phyloP scores from a whole-genome alignment of 2,329 filamentous ascomycete genomes.

The Fonsecaea pedrosoi region DNA sequence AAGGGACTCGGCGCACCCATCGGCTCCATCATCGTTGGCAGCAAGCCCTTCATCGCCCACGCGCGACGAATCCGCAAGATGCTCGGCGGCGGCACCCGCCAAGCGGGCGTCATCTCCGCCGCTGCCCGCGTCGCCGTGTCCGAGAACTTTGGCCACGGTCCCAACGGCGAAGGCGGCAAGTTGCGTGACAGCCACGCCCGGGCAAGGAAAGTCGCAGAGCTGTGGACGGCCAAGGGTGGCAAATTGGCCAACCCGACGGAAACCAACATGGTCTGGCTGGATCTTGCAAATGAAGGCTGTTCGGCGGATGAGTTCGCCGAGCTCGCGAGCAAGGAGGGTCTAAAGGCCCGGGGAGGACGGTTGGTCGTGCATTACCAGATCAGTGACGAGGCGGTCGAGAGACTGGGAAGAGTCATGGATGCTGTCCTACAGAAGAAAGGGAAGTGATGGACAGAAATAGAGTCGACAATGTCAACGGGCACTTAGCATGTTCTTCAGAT shows the following conservation, averaged over 20 bases:
- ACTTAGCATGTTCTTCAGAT: slow-evolving; percentile 8
- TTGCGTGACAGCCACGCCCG: slow-evolving; percentile 66
- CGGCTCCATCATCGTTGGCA: slow-evolving; percentile 74
- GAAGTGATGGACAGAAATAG: not conserved
- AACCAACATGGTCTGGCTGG: slow-evolving; percentile 93
- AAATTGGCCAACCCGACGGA: slow-evolving; percentile 72
- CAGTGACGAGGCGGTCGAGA: slow-evolving; percentile 48
- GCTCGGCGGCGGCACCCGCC: slow-evolving; percentile 78
- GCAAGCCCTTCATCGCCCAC: slow-evolving; percentile 65
- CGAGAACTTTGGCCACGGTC: slow-evolving; percentile 72
- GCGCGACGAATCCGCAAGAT: slow-evolving; percentile 80
- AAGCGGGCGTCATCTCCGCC: slow-evolving; percentile 76
- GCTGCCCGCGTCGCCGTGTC: slow-evolving; percentile 78
- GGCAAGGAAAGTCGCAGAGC: slow-evolving; percentile 66
- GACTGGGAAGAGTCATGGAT: slow-evolving; percentile 43
- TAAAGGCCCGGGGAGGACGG: slow-evolving; percentile 64
- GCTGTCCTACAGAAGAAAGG: slow-evolving; percentile 28
- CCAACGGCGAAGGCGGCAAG: slow-evolving; percentile 66
- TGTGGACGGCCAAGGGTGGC: slow-evolving; percentile 75
- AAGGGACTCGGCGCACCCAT: slow-evolving; percentile 84
- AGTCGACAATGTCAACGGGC: slow-evolving; percentile 7
- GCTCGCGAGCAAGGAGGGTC: slow-evolving; percentile 62
- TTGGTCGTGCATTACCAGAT: slow-evolving; percentile 73
- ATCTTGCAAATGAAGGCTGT: slow-evolving; percentile 68
- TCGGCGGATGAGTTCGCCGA: slow-evolving; percentile 60